These are phyloP conservation scores for Aspergillus terreus DNA, from an alignment of 2,329 filamentous ascomycete genomes.

Conservation along the genomic window DNA sequence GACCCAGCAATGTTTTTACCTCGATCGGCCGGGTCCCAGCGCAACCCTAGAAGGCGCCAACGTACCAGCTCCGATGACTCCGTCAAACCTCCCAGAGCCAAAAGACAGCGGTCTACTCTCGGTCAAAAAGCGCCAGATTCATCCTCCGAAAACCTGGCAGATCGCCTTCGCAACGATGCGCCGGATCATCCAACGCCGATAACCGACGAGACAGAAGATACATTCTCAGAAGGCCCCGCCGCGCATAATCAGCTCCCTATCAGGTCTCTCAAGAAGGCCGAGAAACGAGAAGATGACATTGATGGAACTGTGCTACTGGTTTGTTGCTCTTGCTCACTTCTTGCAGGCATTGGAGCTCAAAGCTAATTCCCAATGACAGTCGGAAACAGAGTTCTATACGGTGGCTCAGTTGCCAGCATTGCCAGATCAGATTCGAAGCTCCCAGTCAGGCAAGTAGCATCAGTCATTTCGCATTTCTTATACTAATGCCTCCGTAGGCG, in stretches of 20 bases:
- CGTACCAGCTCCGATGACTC: conserved; percentile 44
- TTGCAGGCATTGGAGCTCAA: background rate
- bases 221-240: conserved; percentile 15
- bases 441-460: conserved; percentile 58
- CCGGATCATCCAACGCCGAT: conserved; percentile 12
- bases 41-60: conserved; percentile 38
- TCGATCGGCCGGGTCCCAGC: conserved; percentile 27
- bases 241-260: conserved; percentile 32
- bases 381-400: conserved; percentile 77
- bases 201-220: conserved; percentile 9
- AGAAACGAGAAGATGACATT: conserved; percentile 26
- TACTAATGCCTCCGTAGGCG: conserved; percentile 43
- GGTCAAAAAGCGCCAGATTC: conserved; percentile 33
- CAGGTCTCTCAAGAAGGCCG: conserved; percentile 35
- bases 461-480: conserved; percentile 6
- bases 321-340: conserved; percentile 8
- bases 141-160: conserved; percentile 16
- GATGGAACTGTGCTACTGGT: conserved; percentile 38
- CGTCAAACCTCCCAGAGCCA: conserved; percentile 42
- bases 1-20: conserved; percentile 36
- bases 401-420: conserved; percentile 81
- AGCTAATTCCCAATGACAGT: conserved; percentile 47
- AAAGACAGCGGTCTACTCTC: conserved; percentile 45
- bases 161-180: conserved; percentile 16
- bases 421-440: conserved; percentile 69